A percentile compares a stretch with the other conserved stretches of the same genome.
These are phyloP conservation scores for Saposhnikovia divaricata DNA, from an alignment of 129 eudicot genomes.

Conservation along the genomic window DNA sequence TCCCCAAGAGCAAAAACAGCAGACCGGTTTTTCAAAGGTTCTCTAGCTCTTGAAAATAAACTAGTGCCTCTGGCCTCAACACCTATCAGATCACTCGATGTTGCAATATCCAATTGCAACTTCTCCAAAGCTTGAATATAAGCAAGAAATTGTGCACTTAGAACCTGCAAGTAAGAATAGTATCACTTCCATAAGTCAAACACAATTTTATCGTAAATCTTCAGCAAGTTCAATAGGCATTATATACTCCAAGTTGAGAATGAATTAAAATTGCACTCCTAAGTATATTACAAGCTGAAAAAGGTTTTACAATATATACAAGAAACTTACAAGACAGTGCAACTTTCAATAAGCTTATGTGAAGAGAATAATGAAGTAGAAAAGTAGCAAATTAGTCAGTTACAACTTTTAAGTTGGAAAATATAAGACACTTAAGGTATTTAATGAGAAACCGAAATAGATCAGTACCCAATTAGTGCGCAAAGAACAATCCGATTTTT, in stretches of 20 bases:
- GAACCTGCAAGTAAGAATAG: slow-evolving; percentile 37
- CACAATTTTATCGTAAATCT: neutral
- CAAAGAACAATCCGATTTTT: neutral
- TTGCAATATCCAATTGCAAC: slow-evolving; percentile 83
- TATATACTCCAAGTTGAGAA: neutral
- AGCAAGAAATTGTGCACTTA: slow-evolving; percentile 93
- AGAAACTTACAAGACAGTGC: neutral
- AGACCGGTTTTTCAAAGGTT: slow-evolving; percentile 92
- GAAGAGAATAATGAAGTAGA: neutral
- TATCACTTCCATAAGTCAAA: neutral
- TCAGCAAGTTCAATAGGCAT: neutral
- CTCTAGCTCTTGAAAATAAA: slow-evolving; percentile 87
- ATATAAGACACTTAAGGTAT: neutral
- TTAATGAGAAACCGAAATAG: neutral
- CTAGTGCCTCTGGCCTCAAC: slow-evolving; percentile 81
- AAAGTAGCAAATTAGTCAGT: neutral
- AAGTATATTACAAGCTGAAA: neutral
- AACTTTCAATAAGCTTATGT: neutral
- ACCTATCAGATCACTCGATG: slow-evolving; percentile 89
- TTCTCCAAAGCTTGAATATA: slow-evolving; percentile 93
- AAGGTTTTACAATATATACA: neutral
- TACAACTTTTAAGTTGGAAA: neutral
- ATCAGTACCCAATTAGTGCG: neutral
- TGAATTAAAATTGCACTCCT: neutral
- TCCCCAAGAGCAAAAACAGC: slow-evolving; percentile 98